A percentile compares a stretch with the other conserved stretches of the same genome.
phyloP scores from a whole-genome alignment of 495 filamentous ascomycete genomes.

The Apiosordaria backusii region DNA sequence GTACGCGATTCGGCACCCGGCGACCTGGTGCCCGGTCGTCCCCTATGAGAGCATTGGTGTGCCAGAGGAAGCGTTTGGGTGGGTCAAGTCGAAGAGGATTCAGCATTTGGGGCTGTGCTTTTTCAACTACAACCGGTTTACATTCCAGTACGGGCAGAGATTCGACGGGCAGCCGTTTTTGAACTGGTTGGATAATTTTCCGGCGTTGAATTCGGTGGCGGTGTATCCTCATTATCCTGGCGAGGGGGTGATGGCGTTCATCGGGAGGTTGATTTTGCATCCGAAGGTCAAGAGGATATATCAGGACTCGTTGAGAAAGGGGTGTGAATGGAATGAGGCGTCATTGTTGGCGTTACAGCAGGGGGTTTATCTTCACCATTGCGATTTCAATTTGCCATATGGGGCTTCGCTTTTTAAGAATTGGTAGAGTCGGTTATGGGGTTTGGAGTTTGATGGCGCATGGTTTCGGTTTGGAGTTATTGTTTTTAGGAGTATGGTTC shows the following conservation, averaged over 20 bases:
- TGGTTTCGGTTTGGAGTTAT: neutral
- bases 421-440: neutral
- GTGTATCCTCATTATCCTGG: neutral
- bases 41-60: neutral
- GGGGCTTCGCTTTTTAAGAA: neutral
- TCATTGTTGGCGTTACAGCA: neutral
- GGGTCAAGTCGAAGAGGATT: conserved; percentile 15
- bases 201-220: neutral
- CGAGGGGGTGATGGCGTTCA: neutral
- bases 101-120: conserved; percentile 24
- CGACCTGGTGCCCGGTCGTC: neutral
- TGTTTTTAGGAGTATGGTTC: neutral
- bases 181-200: conserved; percentile 19
- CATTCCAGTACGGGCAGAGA: neutral
- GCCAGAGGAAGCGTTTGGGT: conserved; percentile 16
- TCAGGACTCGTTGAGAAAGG: neutral
- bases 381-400: neutral
- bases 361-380: neutral
- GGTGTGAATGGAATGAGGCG: neutral
- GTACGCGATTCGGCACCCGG: neutral
- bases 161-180: conserved; percentile 29
- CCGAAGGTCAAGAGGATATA: neutral
- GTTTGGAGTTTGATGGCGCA: neutral
- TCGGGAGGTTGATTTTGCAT: neutral
- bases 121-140: conserved; percentile 24